A percentile compares a stretch with the other conserved stretches of the same genome.
Evolutionary conservation across 2,329 filamentous ascomycete genomes (phyloP).

Genomic region (Diaporthe ampelina): DNA sequence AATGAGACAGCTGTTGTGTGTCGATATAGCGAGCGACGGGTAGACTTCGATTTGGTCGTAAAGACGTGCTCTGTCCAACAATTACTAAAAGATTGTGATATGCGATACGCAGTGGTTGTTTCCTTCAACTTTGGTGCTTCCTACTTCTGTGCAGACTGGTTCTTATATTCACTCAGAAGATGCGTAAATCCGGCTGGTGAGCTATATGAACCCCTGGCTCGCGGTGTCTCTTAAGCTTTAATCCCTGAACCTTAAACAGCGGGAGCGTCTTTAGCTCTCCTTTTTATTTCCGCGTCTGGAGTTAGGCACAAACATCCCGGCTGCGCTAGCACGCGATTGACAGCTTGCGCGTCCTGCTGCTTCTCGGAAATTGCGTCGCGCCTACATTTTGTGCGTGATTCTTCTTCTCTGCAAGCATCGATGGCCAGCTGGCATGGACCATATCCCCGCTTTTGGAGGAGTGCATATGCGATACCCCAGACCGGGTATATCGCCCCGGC

Average conservation of each 20-base stretch:
- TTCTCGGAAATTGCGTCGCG: constrained; percentile 4
- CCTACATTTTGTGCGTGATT: not conserved
- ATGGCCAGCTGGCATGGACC: not conserved
- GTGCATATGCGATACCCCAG: not conserved
- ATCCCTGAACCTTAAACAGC: constrained; percentile 13
- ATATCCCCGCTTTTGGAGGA: not conserved
- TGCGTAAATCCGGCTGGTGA: not conserved
- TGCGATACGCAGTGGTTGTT: not conserved
- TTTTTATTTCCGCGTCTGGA: not conserved
- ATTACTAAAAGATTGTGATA: not conserved
- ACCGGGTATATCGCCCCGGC: not conserved
- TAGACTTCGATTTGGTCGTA: not conserved
- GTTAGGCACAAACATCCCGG: not conserved
- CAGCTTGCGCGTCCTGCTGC: constrained; percentile 14
- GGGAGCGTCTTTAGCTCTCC: not conserved
- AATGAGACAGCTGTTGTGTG: not conserved
- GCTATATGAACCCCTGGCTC: not conserved
- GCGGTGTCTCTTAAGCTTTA: not conserved
- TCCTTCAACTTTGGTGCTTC: not conserved
- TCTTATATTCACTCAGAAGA: not conserved
- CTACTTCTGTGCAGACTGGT: not conserved
- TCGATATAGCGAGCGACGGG: not conserved
- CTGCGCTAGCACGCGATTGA: not conserved
- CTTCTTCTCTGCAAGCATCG: not conserved
- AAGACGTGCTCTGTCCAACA: too few relatives aligned